A percentile compares a stretch with the other conserved stretches of the same genome.
These are phyloP conservation scores for Boletus hoseneyae DNA, from an alignment of 1,284 basidiomycete species.

Conservation along the genomic window DNA sequence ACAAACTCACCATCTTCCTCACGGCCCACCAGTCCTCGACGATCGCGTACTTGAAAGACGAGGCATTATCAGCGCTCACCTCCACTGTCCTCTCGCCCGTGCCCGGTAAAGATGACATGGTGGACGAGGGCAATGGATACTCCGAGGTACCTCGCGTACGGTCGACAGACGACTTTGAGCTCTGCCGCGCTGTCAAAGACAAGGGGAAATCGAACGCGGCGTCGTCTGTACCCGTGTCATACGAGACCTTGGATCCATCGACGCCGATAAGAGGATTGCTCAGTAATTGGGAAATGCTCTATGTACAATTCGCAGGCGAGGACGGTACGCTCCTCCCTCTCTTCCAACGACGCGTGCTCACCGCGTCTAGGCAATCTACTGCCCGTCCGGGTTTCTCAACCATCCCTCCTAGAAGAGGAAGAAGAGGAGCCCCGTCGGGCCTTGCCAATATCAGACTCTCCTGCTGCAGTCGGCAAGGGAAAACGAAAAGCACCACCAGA, in stretches of 20 bases:
- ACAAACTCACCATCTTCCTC: slow-evolving; percentile 63
- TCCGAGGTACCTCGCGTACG: slow-evolving; percentile 45
- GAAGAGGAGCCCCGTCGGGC: slow-evolving; percentile 37
- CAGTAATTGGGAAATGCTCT: slow-evolving; percentile 61
- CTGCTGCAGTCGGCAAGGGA: slow-evolving; percentile 36
- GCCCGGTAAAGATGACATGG: slow-evolving; percentile 24
- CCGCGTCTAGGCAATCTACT: slow-evolving; percentile 36
- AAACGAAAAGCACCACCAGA: slow-evolving; percentile 45
- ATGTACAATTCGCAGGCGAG: slow-evolving; percentile 59
- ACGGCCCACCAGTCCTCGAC: slow-evolving; percentile 52
- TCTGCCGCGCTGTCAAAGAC: slow-evolving; percentile 52
- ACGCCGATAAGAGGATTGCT: slow-evolving; percentile 48
- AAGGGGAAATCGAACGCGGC: slow-evolving; percentile 44
- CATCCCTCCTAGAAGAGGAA: slow-evolving; percentile 43
- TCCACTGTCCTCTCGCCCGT: slow-evolving; percentile 37
- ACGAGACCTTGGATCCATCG: slow-evolving; percentile 48
- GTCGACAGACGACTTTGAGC: slow-evolving; percentile 56
- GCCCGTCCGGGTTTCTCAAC: slow-evolving; percentile 43
- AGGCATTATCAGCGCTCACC: slow-evolving; percentile 57
- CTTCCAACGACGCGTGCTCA: background rate
- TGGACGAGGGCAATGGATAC: slow-evolving; percentile 5
- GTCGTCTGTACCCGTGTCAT: slow-evolving; percentile 26
- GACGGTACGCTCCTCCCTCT: slow-evolving; percentile 43
- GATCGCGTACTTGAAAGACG: slow-evolving; percentile 56
- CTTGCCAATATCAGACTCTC: slow-evolving; percentile 15